These are phyloP conservation scores for Nemania abortiva DNA, from an alignment of 2,329 filamentous ascomycete genomes.

Conservation along the genomic window DNA sequence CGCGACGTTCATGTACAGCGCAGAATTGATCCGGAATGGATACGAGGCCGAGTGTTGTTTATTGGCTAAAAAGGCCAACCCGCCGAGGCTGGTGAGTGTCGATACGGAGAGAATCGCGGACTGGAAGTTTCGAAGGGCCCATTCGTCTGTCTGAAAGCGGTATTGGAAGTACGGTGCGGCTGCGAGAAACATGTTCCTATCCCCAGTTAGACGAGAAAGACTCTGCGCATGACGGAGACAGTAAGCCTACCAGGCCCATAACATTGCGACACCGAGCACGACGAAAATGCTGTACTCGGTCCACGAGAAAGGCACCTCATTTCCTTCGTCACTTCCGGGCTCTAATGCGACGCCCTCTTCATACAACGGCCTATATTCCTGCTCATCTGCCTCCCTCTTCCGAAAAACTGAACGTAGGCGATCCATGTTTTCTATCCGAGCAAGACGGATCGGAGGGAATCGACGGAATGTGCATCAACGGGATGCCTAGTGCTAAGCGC, in stretches of 20 bases:
- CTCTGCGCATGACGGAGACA: constrained; percentile 10
- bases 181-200: constrained; percentile 98
- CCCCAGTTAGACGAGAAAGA: constrained; percentile 23
- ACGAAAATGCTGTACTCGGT: constrained; percentile 87
- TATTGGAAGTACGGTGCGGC: constrained; percentile 92
- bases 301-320: constrained; percentile 78
- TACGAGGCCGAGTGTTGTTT: constrained; percentile 88
- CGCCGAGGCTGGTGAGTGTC: constrained; percentile 82
- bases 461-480: constrained; percentile 23
- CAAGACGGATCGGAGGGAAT: constrained; percentile 8
- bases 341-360: constrained; percentile 44
- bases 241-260: constrained; percentile 90
- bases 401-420: constrained; percentile 55
- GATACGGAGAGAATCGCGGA: constrained; percentile 89
- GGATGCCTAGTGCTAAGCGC: constrained; percentile 1
- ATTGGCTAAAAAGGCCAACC: constrained; percentile 81
- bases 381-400: constrained; percentile 47
- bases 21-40: constrained; percentile 82
- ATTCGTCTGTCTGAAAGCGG: constrained; percentile 78
- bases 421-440: constrained; percentile 51
- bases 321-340: constrained; percentile 46
- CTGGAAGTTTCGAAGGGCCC: constrained; percentile 86
- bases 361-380: constrained; percentile 53
- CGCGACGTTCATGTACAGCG: constrained; percentile 80
- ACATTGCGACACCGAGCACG: constrained; percentile 89